These are phyloP conservation scores for Syzygium jambos DNA, from an alignment of 345 rosid species.

Conservation along the genomic window DNA sequence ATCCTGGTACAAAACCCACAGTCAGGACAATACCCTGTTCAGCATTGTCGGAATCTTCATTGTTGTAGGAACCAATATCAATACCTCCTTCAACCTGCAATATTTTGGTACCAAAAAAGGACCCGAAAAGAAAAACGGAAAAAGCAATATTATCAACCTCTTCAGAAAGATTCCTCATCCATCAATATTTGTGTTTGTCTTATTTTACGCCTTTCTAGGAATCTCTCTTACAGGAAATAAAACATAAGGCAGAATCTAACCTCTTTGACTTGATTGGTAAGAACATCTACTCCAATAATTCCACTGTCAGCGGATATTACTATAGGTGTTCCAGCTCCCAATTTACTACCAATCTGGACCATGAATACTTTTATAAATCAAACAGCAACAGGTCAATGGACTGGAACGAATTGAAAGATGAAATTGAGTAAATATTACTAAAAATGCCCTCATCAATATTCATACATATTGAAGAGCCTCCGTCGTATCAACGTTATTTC, in stretches of 20 bases:
- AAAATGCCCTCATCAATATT: background rate
- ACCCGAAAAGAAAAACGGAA: background rate
- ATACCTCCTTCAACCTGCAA: background rate
- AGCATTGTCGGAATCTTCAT: background rate
- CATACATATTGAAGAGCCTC: slow-evolving; percentile 19
- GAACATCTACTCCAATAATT: slow-evolving; percentile 43
- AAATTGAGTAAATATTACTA: background rate
- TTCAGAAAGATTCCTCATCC: background rate
- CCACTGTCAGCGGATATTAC: slow-evolving; percentile 35
- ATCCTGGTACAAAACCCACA: slow-evolving; percentile 74
- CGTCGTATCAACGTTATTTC: background rate
- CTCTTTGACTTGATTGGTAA: slow-evolving; percentile 50
- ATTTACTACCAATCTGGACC: slow-evolving; percentile 23
- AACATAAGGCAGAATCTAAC: slow-evolving; percentile 16
- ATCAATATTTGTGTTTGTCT: background rate
- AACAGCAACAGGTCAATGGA: background rate
- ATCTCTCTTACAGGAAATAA: background rate
- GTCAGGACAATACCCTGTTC: slow-evolving; percentile 26
- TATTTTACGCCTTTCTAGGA: background rate
- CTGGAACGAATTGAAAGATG: background rate
- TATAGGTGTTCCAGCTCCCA: slow-evolving; percentile 38
- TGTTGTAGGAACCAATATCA: background rate
- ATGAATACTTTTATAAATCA: background rate
- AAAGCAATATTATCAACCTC: background rate
- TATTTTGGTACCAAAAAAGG: background rate